Percentiles rank a stretch among this genome's conserved stretches.
These are phyloP conservation scores for Pseudisothecium myosuroides DNA, from an alignment of 225 moss, liverwort and hornwort species.

Conservation along the genomic window DNA sequence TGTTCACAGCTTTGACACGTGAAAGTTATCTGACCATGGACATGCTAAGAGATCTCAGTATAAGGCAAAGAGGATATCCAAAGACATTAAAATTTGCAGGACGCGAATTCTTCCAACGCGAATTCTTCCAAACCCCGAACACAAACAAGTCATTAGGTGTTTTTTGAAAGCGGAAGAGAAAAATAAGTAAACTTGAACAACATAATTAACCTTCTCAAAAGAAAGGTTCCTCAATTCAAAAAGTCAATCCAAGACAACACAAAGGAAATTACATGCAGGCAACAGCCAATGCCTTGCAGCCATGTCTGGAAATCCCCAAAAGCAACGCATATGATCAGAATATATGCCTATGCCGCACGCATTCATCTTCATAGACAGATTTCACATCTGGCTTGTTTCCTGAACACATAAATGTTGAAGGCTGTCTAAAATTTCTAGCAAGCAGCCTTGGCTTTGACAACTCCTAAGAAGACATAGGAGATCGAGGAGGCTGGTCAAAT, in stretches of 20 bases:
- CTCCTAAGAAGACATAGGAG: conserved; percentile 11
- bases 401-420: neutral
- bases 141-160: neutral
- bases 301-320: neutral
- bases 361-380: neutral
- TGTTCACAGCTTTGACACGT: neutral
- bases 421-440: neutral
- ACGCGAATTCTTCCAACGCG: too few relatives aligned
- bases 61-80: neutral
- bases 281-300: neutral
- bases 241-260: neutral
- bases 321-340: neutral
- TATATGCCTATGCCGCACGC: neutral
- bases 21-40: neutral
- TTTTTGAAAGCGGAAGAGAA: neutral
- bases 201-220: neutral
- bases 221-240: neutral
- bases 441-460: neutral
- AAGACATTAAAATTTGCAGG: neutral
- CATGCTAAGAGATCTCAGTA: neutral
- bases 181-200: neutral
- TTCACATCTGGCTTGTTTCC: neutral
- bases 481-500: conserved; percentile 24
- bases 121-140: neutral
- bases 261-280: neutral